phyloP scores from a whole-genome alignment of 2,329 filamentous ascomycete genomes.

The Paracoccidioides brasiliensis region DNA sequence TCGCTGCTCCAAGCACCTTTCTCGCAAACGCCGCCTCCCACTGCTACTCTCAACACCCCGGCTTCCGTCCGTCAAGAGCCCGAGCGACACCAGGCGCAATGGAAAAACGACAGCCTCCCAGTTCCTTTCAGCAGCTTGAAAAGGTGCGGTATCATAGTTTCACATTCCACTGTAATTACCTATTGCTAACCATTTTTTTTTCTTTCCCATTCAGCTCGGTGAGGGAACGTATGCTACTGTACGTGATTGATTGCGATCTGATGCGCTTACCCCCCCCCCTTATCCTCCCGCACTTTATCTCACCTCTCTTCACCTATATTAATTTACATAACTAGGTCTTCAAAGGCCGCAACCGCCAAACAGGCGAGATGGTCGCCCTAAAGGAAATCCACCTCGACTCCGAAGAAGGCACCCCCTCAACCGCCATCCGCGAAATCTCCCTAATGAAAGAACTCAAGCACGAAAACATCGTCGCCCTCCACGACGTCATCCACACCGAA shows the following conservation, averaged over 20 bases:
- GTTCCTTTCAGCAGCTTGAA: slow-evolving; percentile 97
- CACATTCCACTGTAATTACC: neutral
- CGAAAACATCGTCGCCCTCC: slow-evolving; percentile 91
- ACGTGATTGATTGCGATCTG: slow-evolving; percentile 47
- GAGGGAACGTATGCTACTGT: slow-evolving; percentile 98
- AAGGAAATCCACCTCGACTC: slow-evolving; percentile 99
- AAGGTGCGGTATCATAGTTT: slow-evolving; percentile 38
- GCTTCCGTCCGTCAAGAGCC: slow-evolving; percentile 6
- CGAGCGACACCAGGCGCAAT: slow-evolving; percentile 35
- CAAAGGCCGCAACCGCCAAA: slow-evolving; percentile 94
- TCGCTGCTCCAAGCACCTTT: slow-evolving; percentile 27
- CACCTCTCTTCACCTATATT: neutral
- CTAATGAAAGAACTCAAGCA: slow-evolving; percentile 99
- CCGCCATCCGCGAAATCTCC: slow-evolving; percentile 94
- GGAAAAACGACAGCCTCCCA: slow-evolving; percentile 86
- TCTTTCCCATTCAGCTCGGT: slow-evolving; percentile 47
- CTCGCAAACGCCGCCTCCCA: slow-evolving; percentile 16
- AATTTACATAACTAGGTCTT: slow-evolving; percentile 54
- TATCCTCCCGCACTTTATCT: neutral
- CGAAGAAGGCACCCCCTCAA: slow-evolving; percentile 93
- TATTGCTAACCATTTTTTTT: no score
- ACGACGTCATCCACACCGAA: slow-evolving; percentile 98
- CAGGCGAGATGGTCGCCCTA: slow-evolving; percentile 86
- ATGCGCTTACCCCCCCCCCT: slow-evolving; percentile 3
- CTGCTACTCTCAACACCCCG: slow-evolving; percentile 8